phyloP scores from a whole-genome alignment of 169 alveolate genomes.

The Plasmodium cynomolgi region DNA sequence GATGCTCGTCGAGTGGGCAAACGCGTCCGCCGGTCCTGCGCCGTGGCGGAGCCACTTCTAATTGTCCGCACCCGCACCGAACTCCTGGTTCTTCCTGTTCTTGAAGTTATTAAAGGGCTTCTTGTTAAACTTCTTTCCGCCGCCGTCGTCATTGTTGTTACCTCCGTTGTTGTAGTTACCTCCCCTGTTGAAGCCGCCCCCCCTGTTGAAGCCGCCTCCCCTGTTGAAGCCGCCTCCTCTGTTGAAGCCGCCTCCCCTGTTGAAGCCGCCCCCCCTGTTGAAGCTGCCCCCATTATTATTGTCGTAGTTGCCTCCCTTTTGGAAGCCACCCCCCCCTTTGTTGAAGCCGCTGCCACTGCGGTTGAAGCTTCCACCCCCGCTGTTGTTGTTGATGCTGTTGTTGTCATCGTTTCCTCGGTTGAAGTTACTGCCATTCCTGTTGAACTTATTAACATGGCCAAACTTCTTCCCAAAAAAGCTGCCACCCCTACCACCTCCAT shows the following conservation, averaged over 20 bases:
- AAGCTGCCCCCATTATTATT: neutral
- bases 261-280: neutral
- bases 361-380: too few species aligned
- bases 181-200: neutral
- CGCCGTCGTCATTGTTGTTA: neutral
- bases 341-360: neutral
- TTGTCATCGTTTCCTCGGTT: slow-evolving; percentile 1
- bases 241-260: neutral
- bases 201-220: neutral
- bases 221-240: neutral
- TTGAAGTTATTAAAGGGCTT: slow-evolving; percentile 60
- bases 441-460: neutral
- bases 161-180: neutral
- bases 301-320: too few species aligned
- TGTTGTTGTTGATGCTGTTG: too few species aligned
- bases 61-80: neutral
- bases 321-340: too few species aligned
- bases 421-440: neutral
- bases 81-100: slow-evolving; percentile 24
- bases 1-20: neutral
- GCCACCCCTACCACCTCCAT: neutral
- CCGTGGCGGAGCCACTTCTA: neutral
- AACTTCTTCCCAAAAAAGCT: neutral
- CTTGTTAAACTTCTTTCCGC: neutral
- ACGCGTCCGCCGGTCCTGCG: neutral